Base-by-base conservation (phyloP, 352 stramenopile species). In the Aphanomyces astaci region DNA sequence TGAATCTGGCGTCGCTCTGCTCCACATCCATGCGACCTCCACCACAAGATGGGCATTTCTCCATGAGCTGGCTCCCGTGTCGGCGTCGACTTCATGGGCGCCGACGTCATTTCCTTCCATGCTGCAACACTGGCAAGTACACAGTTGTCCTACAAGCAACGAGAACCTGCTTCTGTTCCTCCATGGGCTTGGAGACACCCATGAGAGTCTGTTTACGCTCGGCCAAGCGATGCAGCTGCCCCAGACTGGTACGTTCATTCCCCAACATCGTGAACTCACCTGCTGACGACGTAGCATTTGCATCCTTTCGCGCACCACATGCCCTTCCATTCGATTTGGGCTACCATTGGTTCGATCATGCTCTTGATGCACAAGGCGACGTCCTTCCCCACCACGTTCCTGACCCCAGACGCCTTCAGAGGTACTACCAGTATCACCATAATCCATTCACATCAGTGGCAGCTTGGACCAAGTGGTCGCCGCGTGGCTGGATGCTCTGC, bases 101-200 rank as follows among this genome's bases (percentile, higher is more conserved):
- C 51, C 62, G 30, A 13, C 22, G 13, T 10, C 9, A 15, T 60
- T 68, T 39, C 62, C 62, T 3, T n/a, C 31, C 4, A 19, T 22
- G 27, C 25, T 68, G 46, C 62, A 32, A 11, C 24, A 4, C 28
- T 68, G 57, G 24, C 22, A 49, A 30, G 33, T 62, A 4, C 30
- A 49, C 22, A 19, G 39, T 10, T 45, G 62, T 24, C 4, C n/a
- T n/a, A 68, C 62, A 24, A 60, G 62, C 62, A 68, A 68, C 48
- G 62, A 68, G 30, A 68, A 68, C 22, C 5, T 68, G 24, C 3
- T 68, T 19, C 22, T 68, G 19, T 62, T 68, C 51, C 33, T 68
- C 7, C 62, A 68, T 60, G 62, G 62, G n/a, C 51, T 68, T 48
- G 62, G 62, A 22, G 62, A 68, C 36, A 59, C 62, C 11, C 62